Evolutionary conservation across 1,284 basidiomycete genomes (phyloP), one percentile per base, ranked within the genome.

Genomic region (Microbotryum silenes-acaulis): DNA sequence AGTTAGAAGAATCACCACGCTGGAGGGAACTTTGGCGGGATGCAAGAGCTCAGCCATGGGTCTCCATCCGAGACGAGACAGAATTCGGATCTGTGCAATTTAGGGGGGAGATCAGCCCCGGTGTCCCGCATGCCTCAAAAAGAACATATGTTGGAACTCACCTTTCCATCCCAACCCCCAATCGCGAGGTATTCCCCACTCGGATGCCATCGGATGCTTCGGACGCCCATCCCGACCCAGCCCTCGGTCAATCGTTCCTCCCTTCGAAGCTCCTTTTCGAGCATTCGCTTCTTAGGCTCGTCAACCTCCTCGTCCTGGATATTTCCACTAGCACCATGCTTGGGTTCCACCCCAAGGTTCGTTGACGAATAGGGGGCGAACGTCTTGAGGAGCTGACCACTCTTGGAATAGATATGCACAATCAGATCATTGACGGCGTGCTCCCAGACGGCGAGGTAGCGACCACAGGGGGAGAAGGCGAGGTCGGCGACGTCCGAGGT

Each of bases 121-220:
- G 37, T 42, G 14, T 53, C n/a, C 20, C 8, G 23, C 20, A 33
- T 14, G 33, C 14, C 20, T 53, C 51, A 18, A 6, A 4, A 1
- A 23, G 20, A 42, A 21, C 42, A 20, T 10, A 16, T 20, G 21
- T 20, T n/a, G 16, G 45, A 31, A 27, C 68, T 45, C 45, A 75
- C 73, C 51, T 65, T 68, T 20, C 72, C 73, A 54, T 75, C 73
- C 51, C 70, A 75, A 3, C 74, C 75, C 4, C 74, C 75, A 0
- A 76, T 54, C 1, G 74, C 73, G 2, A 77, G 52, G 31, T 71
- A 74, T n/a, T 70, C 60, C 0, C 74, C 72, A 6, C 66, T 66
- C 4, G 69, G 71, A 57, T 72, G 71, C 75, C 75, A 77, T 7
- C 62, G 53, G 4, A 76, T 69, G 3, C 56, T 58, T 18, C 74